Percentiles rank a stretch among this genome's conserved stretches.
Evolutionary conservation across 1,139 yeast species (phyloP).

Genomic region (Yamadazyma trypodendri): DNA sequence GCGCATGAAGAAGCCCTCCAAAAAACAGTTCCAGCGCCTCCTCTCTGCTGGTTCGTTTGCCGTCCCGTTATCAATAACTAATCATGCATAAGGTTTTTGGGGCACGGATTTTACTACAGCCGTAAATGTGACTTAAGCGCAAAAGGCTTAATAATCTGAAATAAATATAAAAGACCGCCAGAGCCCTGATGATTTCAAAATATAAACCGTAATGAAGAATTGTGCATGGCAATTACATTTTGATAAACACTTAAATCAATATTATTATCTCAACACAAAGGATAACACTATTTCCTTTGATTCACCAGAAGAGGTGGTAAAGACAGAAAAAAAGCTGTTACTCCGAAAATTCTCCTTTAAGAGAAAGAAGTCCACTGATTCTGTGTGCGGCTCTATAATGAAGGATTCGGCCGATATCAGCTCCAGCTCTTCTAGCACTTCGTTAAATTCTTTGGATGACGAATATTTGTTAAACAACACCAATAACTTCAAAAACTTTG

Average conservation of each 20-base stretch:
- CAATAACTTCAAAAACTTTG: slow-evolving; percentile 28
- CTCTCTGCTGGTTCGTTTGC: no score
- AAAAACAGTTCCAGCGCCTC: no score
- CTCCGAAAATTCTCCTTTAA: slow-evolving; percentile 15
- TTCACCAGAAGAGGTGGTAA: slow-evolving; percentile 39
- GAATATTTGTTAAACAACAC: slow-evolving; percentile 26
- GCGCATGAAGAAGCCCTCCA: no score
- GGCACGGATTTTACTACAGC: neutral
- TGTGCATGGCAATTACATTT: slow-evolving; percentile 24
- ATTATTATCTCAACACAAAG: slow-evolving; percentile 34
- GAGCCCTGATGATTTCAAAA: neutral
- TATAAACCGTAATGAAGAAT: slow-evolving; percentile 2
- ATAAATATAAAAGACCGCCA: neutral
- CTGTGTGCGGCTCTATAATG: slow-evolving; percentile 1
- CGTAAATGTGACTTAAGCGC: slow-evolving; percentile 6
- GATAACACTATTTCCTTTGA: slow-evolving; percentile 39
- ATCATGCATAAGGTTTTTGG: neutral
- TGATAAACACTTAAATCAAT: slow-evolving; percentile 35
- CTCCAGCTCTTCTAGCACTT: neutral
- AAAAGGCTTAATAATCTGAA: neutral
- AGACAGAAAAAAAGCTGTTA: slow-evolving; percentile 15
- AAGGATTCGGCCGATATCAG: neutral
- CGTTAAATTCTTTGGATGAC: slow-evolving; percentile 21
- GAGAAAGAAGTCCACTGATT: slow-evolving; percentile 10
- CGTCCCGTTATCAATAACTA: neutral